Conservation (phyloP, 768 basidiomycete genomes). For the Cyclocybe cylindracea region DNA sequence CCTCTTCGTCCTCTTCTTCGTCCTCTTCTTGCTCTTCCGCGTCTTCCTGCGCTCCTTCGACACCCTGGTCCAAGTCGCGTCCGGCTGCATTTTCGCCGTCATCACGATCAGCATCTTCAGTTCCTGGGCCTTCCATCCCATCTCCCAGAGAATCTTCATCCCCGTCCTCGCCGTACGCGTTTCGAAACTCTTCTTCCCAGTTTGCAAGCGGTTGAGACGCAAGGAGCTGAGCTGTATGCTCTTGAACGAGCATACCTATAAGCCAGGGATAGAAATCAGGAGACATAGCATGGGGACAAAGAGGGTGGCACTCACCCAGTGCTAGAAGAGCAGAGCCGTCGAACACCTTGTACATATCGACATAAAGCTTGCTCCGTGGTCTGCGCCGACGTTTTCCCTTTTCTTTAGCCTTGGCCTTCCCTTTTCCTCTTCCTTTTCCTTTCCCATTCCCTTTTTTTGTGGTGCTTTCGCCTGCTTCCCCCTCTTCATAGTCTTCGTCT, state of each 20-base stretch:
- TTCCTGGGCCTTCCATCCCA: slow-evolving; percentile 2
- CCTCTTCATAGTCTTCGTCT: no score
- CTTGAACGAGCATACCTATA: slow-evolving; percentile 69
- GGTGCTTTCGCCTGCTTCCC: no score
- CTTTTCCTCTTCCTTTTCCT: slow-evolving; percentile 1
- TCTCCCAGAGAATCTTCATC: slow-evolving; percentile 1
- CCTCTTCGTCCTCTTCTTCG: slow-evolving; percentile 9
- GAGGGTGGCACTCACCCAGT: slow-evolving; percentile 48
- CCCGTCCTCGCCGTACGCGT: slow-evolving; percentile 12
- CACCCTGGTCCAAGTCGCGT: slow-evolving; percentile 12
- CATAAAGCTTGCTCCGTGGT: slow-evolving; percentile 25
- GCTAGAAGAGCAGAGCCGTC: slow-evolving; percentile 76
- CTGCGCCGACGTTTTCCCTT: not conserved
- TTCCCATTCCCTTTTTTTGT: no score
- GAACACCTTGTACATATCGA: slow-evolving; percentile 76
- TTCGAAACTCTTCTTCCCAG: slow-evolving; percentile 43
- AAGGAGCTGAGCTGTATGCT: slow-evolving; percentile 52
- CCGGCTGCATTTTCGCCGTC: slow-evolving; percentile 13
- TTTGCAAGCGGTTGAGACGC: slow-evolving; percentile 39
- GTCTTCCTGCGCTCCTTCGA: slow-evolving; percentile 5
- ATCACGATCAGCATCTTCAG: slow-evolving; percentile 7
- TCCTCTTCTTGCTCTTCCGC: slow-evolving; percentile 7
- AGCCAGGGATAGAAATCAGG: not conserved
- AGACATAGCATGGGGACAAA: not conserved
- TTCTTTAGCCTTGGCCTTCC: not conserved